Percentiles rank a stretch among this genome's conserved stretches.
These are phyloP conservation scores for Medicago truncatula DNA, from an alignment of 306 rosid genomes.

Conservation along the genomic window DNA sequence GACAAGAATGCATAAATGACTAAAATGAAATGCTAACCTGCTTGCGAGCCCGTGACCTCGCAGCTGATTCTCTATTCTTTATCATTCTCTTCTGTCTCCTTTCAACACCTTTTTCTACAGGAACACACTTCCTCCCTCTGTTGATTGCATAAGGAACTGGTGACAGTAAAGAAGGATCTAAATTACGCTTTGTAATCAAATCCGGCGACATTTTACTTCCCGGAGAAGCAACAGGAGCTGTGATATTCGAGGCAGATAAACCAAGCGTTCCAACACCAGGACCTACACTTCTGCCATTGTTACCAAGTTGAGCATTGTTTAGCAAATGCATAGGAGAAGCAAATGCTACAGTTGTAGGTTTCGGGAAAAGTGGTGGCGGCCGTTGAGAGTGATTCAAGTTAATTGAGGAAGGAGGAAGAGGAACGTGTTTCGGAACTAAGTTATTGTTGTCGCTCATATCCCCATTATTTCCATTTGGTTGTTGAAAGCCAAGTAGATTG, in stretches of 20 bases:
- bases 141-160: conserved; percentile 75
- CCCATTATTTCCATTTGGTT: conserved; percentile 53
- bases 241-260: conserved; percentile 50
- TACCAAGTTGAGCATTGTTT: conserved; percentile 62
- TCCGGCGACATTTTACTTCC: conserved; percentile 66
- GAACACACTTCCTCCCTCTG: conserved; percentile 67
- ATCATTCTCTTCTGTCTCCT: conserved; percentile 98
- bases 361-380: conserved; percentile 73
- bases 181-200: conserved; percentile 44
- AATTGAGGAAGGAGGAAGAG: conserved; percentile 44
- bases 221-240: conserved; percentile 57
- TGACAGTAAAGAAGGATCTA: conserved; percentile 53
- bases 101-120: conserved; percentile 85
- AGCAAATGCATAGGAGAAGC: conserved; percentile 58
- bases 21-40: conserved; percentile 62
- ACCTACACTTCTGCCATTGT: conserved; percentile 49
- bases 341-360: conserved; percentile 67
- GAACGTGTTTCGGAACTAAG: conserved; percentile 56
- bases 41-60: conserved; percentile 97
- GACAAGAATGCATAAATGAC: conserved; percentile 16
- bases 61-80: conserved; percentile 96
- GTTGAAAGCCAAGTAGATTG: conserved; percentile 61
- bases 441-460: conserved; percentile 53
- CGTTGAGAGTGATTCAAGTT: conserved; percentile 55
- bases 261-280: conserved; percentile 54